phyloP scores from a whole-genome alignment of 352 stramenopile species.

The Pythium brachiatum region DNA sequence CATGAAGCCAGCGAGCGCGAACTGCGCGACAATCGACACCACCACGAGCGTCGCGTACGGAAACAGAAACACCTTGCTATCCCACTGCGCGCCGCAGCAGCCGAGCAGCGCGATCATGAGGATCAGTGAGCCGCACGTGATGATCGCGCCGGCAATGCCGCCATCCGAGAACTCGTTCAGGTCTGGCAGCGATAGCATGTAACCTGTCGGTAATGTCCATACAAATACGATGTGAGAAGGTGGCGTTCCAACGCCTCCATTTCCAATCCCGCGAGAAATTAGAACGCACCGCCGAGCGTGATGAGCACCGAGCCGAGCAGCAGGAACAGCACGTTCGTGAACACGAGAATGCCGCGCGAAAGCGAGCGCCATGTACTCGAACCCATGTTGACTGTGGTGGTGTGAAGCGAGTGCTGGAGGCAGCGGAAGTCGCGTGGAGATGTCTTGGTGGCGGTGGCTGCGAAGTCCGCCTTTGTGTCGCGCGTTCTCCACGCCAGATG shows the following conservation, averaged over 20 bases:
- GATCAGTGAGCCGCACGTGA: constrained; percentile 77
- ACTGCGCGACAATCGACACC: constrained; percentile 74
- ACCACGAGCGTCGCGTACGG: constrained; percentile 77
- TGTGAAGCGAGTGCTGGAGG: too few relatives aligned
- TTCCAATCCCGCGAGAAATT: too few relatives aligned
- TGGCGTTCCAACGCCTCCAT: too few relatives aligned
- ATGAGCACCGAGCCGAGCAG: constrained; percentile 78
- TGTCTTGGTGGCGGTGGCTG: background rate
- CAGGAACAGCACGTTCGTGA: constrained; percentile 88
- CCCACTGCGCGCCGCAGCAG: constrained; percentile 81
- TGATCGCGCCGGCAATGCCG: constrained; percentile 74
- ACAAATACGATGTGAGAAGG: too few relatives aligned
- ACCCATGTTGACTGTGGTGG: constrained; percentile 25
- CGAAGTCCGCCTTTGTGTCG: constrained; percentile 9
- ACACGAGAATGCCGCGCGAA: constrained; percentile 76
- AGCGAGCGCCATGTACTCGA: constrained; percentile 59
- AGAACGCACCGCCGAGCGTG: constrained; percentile 58
- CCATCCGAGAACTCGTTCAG: constrained; percentile 81
- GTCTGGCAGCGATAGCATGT: constrained; percentile 77
- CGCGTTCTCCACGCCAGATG: constrained; percentile 16
- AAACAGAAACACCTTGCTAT: constrained; percentile 85
- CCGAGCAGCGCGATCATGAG: constrained; percentile 73
- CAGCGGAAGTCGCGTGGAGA: too few relatives aligned
- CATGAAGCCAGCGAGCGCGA: constrained; percentile 77
- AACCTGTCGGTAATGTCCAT: constrained; percentile 42